Conservation (phyloP, 225 moss, liverwort and hornwort species). For the Straminergon stramineum region DNA sequence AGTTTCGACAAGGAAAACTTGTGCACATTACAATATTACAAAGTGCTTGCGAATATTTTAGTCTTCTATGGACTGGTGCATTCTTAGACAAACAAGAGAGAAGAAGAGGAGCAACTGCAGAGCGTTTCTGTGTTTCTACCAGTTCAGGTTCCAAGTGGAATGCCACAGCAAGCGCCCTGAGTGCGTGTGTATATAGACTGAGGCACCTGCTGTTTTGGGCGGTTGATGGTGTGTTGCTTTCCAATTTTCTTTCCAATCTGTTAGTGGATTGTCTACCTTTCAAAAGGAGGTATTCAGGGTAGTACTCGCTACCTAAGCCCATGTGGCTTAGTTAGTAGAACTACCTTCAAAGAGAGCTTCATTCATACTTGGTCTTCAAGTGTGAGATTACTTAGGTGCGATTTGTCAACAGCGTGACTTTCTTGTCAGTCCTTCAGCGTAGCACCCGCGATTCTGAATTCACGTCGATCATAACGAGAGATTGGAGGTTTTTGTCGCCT, state of each 20-base stretch:
- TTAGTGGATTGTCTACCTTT: neutral
- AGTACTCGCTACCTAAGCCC: neutral
- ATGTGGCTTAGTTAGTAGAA: neutral
- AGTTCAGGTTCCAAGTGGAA: slow-evolving; percentile 16
- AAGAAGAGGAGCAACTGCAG: neutral
- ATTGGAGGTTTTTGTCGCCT: neutral
- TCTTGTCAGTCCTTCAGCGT: neutral
- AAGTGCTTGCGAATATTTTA: neutral
- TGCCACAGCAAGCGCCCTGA: slow-evolving; percentile 24
- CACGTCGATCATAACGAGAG: neutral
- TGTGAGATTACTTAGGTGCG: neutral
- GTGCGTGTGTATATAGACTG: slow-evolving; percentile 5
- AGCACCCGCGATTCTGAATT: neutral
- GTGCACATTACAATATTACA: neutral
- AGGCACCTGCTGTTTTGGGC: too few species aligned
- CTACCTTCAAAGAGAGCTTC: neutral
- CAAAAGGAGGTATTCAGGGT: neutral
- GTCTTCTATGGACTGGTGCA: slow-evolving; percentile 24
- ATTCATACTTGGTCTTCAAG: neutral
- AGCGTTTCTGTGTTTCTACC: neutral
- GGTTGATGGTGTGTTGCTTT: too few species aligned
- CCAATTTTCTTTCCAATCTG: neutral
- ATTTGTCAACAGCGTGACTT: neutral
- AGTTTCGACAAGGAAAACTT: neutral
- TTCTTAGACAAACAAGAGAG: neutral